Percentiles rank a stretch among this genome's conserved stretches.
Evolutionary conservation across 768 basidiomycete species (phyloP).

Genomic region (Tricholoma furcatifolium): DNA sequence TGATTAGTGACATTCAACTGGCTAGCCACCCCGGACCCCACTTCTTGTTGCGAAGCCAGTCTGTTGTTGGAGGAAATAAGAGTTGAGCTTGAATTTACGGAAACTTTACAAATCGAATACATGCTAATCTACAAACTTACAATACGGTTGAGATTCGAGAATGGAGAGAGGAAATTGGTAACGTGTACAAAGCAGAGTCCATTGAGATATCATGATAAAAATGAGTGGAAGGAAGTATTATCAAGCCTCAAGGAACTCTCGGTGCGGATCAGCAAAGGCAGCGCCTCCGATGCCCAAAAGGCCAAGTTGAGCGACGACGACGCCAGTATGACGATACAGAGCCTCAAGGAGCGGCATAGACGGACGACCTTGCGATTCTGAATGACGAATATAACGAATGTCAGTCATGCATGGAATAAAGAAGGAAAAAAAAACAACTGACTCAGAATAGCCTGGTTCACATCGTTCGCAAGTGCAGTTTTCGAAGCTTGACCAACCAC

Average conservation of each 20-base stretch:
- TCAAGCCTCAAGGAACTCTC: constrained; percentile 62
- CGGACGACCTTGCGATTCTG: constrained; percentile 80
- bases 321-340: constrained; percentile 72
- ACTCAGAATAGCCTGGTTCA: constrained; percentile 86
- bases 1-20: constrained; percentile 17
- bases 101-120: background rate
- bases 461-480: constrained; percentile 64
- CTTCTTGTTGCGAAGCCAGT: no score
- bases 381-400: background rate
- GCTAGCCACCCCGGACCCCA: no score
- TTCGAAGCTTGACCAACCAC: constrained; percentile 70
- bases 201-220: background rate
- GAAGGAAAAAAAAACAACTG: constrained; percentile 22
- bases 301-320: constrained; percentile 70
- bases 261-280: constrained; percentile 77
- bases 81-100: background rate
- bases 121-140: constrained; percentile 1
- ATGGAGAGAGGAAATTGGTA: background rate
- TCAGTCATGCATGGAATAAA: background rate
- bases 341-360: constrained; percentile 70
- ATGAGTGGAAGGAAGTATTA: background rate
- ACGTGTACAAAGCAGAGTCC: background rate
- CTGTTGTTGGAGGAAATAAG: background rate
- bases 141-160: background rate
- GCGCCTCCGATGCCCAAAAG: constrained; percentile 72